Conservation (phyloP, 75 land plant genomes). For the Picea sitchensis region DNA sequence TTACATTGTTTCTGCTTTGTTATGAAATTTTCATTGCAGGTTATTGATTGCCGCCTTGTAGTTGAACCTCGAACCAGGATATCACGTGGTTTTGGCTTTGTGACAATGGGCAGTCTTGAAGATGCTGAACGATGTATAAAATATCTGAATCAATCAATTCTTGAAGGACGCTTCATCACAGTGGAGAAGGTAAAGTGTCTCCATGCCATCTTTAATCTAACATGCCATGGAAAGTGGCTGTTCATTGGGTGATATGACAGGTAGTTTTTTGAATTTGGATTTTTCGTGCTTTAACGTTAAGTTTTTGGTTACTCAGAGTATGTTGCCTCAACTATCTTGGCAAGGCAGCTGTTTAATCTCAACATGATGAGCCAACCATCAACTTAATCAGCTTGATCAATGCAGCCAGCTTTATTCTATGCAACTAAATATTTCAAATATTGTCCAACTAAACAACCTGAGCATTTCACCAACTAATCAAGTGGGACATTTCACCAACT, state of each 20-base stretch:
- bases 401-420: constrained; percentile 35
- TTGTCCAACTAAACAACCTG: constrained; percentile 58
- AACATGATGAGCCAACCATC: constrained; percentile 38
- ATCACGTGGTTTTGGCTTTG: constrained; percentile 95
- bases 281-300: constrained; percentile 34
- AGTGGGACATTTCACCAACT: constrained; percentile 47
- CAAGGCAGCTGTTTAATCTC: constrained; percentile 65
- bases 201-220: background rate
- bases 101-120: constrained; percentile 58
- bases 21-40: constrained; percentile 31
- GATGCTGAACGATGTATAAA: too few relatives aligned
- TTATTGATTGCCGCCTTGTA: constrained; percentile 67
- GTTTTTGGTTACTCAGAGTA: constrained; percentile 81
- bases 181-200: constrained; percentile 24
- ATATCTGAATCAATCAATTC: too few relatives aligned
- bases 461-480: constrained; percentile 72
- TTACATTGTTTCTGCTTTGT: background rate
- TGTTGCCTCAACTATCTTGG: constrained; percentile 60
- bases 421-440: constrained; percentile 54
- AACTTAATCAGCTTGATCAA: constrained; percentile 63
- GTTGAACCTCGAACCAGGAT: constrained; percentile 85
- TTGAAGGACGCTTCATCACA: too few relatives aligned
- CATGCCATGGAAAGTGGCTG: background rate
- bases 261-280: background rate
- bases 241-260: constrained; percentile 1